These are phyloP conservation scores for Fusarium sp. DNA, from an alignment of 2,329 filamentous ascomycete genomes.

Conservation along the genomic window DNA sequence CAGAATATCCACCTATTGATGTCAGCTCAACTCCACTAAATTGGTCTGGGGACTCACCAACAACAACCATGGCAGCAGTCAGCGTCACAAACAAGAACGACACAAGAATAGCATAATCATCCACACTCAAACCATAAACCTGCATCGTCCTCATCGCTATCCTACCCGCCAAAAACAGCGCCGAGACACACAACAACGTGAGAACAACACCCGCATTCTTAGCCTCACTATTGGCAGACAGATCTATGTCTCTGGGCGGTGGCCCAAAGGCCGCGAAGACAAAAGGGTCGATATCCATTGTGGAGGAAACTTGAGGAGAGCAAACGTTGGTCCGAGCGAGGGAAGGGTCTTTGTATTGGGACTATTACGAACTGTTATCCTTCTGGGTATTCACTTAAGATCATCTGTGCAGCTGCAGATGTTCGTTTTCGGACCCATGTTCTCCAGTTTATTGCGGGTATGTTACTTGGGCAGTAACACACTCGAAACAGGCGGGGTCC, in stretches of 20 bases:
- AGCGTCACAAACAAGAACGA: constrained; percentile 16
- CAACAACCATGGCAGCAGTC: constrained; percentile 6
- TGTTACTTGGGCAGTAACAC: constrained; percentile 6
- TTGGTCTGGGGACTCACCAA: neutral
- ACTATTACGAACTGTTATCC: neutral
- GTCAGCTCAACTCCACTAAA: neutral
- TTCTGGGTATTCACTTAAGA: neutral
- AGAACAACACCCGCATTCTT: constrained; percentile 20
- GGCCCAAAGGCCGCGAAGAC: constrained; percentile 11
- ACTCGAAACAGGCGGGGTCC: constrained; percentile 14
- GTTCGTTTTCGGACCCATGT: neutral
- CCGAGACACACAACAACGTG: constrained; percentile 3
- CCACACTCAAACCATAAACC: constrained; percentile 11
- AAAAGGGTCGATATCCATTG: constrained; percentile 18
- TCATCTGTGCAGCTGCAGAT: neutral
- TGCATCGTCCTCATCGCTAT: constrained; percentile 13
- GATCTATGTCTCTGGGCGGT: constrained; percentile 10
- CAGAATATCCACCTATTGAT: constrained; percentile 2
- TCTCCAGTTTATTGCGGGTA: constrained; percentile 18
- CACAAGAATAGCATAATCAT: constrained; percentile 19
- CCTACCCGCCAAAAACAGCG: constrained; percentile 2
- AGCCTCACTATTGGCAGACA: neutral
- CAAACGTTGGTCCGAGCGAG: neutral
- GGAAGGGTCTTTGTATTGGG: neutral
- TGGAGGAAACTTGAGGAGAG: no score